phyloP scores from a whole-genome alignment of 441 rosid genomes.

The Mallotus japonicus region DNA sequence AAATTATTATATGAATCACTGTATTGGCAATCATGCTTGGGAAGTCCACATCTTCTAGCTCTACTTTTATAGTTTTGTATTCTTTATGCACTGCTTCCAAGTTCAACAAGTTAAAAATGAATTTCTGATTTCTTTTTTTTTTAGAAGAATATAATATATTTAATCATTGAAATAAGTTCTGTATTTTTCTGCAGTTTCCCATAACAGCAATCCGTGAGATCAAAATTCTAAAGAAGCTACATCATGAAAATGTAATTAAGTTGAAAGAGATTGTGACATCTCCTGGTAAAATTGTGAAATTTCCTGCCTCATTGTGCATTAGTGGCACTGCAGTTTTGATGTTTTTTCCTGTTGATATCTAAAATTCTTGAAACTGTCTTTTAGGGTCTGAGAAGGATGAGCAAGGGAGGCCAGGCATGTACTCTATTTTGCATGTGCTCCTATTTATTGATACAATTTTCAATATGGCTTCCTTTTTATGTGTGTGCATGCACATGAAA shows the following conservation, averaged over 20 bases:
- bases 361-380: slow-evolving; percentile 13
- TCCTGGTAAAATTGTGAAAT: slow-evolving; percentile 48
- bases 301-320: background rate
- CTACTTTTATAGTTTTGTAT: background rate
- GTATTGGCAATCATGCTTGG: background rate
- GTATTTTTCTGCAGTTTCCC: slow-evolving; percentile 56
- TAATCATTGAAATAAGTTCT: background rate
- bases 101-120: background rate
- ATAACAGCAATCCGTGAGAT: slow-evolving; percentile 96
- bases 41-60: slow-evolving; percentile 1
- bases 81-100: background rate
- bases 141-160: background rate
- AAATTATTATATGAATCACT: background rate
- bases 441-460: background rate
- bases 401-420: slow-evolving; percentile 73
- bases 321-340: background rate
- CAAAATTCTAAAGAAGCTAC: slow-evolving; percentile 85
- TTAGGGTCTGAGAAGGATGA: slow-evolving; percentile 92
- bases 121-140: background rate
- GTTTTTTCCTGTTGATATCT: background rate
- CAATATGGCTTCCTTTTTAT: background rate
- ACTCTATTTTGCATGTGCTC: background rate
- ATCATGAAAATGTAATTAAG: slow-evolving; percentile 84
- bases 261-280: slow-evolving; percentile 93
- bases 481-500: background rate